phyloP scores from a whole-genome alignment of 2,329 filamentous ascomycete genomes.

The Phialophora verrucosa region DNA sequence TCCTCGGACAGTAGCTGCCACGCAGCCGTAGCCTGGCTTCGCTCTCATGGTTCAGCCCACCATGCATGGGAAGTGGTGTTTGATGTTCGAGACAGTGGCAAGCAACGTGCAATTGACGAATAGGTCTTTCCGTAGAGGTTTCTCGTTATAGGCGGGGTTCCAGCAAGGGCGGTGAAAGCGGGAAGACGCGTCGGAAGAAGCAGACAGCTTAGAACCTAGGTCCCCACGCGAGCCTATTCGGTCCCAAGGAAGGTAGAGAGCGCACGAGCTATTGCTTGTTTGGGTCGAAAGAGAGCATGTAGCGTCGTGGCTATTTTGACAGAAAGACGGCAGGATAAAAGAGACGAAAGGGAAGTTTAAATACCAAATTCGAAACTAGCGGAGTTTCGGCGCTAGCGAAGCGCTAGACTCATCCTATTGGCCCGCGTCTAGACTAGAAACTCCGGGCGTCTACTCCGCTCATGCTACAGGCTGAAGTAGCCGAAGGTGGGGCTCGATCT shows the following conservation, averaged over 20 bases:
- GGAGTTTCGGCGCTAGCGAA: background rate
- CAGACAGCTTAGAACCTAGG: background rate
- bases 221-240: background rate
- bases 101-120: background rate
- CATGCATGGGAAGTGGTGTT: background rate
- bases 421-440: no score
- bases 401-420: background rate
- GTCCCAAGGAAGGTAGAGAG: background rate
- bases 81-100: background rate
- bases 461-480: background rate
- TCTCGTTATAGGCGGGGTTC: background rate
- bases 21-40: background rate
- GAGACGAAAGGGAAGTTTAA: background rate
- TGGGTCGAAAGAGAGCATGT: background rate
- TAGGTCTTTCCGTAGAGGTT: background rate
- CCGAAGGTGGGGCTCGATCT: background rate
- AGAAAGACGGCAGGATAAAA: background rate
- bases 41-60: slow-evolving; percentile 1
- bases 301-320: background rate
- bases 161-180: background rate
- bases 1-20: background rate
- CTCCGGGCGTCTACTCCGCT: no score
- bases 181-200: background rate
- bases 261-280: background rate
- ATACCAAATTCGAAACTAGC: background rate